Evolutionary conservation across 768 basidiomycete species (phyloP).

Genomic region (Boletellus ananiceps): DNA sequence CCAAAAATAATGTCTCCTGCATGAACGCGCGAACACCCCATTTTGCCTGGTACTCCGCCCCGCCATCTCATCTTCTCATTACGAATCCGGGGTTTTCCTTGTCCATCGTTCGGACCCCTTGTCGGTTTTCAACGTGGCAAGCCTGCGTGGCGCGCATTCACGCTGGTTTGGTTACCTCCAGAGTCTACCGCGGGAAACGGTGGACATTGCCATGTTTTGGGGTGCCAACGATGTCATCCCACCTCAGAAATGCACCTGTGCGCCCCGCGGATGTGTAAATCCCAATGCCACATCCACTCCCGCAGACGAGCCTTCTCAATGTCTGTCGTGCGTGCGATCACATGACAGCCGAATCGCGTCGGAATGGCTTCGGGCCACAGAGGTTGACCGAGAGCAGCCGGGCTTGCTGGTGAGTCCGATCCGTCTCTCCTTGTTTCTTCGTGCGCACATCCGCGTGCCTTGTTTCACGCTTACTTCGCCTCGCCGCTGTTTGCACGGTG

Average conservation of each 20-base stretch:
- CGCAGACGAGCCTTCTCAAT: conserved; percentile 1
- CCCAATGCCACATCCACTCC: conserved; percentile 6
- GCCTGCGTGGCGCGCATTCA: conserved; percentile 46
- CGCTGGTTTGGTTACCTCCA: conserved; percentile 65
- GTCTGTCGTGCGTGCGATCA: conserved; percentile 17
- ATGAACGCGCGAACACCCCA: conserved; percentile 23
- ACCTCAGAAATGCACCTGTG: conserved; percentile 14
- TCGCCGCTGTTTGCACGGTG: conserved; percentile 2
- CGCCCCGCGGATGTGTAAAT: conserved; percentile 12
- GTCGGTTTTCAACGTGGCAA: conserved; percentile 25
- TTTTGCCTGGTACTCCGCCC: conserved; percentile 16
- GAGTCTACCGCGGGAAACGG: conserved; percentile 48
- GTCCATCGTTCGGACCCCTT: conserved; percentile 1
- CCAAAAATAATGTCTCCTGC: conserved; percentile 14
- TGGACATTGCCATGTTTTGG: conserved; percentile 67
- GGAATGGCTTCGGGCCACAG: conserved; percentile 33
- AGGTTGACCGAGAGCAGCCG: conserved; percentile 25
- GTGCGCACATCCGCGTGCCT: background rate
- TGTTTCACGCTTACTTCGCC: conserved; percentile 10
- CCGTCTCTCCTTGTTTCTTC: conserved; percentile 5
- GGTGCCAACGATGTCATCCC: conserved; percentile 24
- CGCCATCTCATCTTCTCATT: conserved; percentile 10
- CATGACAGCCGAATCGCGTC: conserved; percentile 30
- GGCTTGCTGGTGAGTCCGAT: conserved; percentile 26
- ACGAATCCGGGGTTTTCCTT: conserved; percentile 27